Conservation (phyloP, 768 basidiomycete genomes). For the Leucogyrophana mollusca region DNA sequence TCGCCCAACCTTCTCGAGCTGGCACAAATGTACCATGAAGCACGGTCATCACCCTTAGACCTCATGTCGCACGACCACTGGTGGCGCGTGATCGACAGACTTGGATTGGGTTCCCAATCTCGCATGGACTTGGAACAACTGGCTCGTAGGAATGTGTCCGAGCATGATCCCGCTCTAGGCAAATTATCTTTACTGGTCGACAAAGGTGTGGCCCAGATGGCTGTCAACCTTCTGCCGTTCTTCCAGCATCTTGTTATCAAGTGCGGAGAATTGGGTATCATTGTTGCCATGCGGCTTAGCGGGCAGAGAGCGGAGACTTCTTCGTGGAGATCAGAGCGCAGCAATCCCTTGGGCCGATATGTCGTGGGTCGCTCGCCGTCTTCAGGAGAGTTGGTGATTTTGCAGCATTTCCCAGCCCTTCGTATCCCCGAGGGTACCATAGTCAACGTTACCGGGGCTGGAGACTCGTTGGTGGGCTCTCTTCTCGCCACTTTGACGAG, state of each 20-base stretch:
- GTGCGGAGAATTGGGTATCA: slow-evolving; percentile 68
- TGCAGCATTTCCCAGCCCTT: slow-evolving; percentile 74
- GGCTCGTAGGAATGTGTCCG: slow-evolving; percentile 43
- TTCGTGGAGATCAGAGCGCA: slow-evolving; percentile 51
- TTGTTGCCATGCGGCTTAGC: slow-evolving; percentile 59
- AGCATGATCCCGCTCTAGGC: slow-evolving; percentile 37
- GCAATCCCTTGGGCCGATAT: slow-evolving; percentile 43
- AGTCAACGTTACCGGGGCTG: slow-evolving; percentile 87
- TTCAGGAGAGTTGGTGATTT: slow-evolving; percentile 48
- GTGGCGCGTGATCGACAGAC: slow-evolving; percentile 65
- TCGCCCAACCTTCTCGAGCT: slow-evolving; percentile 90
- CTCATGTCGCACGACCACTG: slow-evolving; percentile 54
- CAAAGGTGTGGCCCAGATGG: slow-evolving; percentile 76
- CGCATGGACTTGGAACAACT: slow-evolving; percentile 65
- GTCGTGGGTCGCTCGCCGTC: slow-evolving; percentile 50
- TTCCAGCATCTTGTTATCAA: slow-evolving; percentile 85
- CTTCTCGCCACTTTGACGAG: slow-evolving; percentile 66
- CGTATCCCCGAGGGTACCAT: slow-evolving; percentile 32
- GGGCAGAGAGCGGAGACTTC: slow-evolving; percentile 39
- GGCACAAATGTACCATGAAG: slow-evolving; percentile 50
- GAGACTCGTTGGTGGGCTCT: slow-evolving; percentile 87
- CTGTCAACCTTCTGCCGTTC: slow-evolving; percentile 79
- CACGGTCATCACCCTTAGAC: slow-evolving; percentile 41
- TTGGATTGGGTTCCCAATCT: slow-evolving; percentile 68
- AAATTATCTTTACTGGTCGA: slow-evolving; percentile 62